Percentiles rank a stretch among this genome's conserved stretches.
Conservation (phyloP, 2,329 filamentous ascomycete genomes). For the Talaromyces sp. region DNA sequence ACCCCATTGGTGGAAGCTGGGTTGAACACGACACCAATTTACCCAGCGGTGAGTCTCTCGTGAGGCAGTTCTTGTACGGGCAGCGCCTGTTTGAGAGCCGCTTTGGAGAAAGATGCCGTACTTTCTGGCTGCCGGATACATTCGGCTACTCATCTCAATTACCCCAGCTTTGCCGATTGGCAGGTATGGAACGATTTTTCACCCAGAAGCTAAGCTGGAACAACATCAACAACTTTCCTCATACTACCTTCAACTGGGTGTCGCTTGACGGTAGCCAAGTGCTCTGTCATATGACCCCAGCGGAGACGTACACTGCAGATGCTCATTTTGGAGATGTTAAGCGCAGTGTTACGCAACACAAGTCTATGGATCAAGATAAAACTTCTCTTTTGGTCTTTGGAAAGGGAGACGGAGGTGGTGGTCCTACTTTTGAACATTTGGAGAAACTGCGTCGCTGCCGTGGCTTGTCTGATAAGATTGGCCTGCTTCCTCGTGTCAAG, state of each 20-base stretch:
- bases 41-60: conserved; percentile 89
- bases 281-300: conserved; percentile 93
- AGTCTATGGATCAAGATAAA: conserved; percentile 88
- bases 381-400: conserved; percentile 91
- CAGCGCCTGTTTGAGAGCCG: conserved; percentile 91
- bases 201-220: conserved; percentile 99
- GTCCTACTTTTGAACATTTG: conserved; percentile 86
- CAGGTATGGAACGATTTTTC: conserved; percentile 95
- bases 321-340: conserved; percentile 93
- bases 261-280: conserved; percentile 93
- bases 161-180: conserved; percentile 84
- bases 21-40: conserved; percentile 98
- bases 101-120: conserved; percentile 81
- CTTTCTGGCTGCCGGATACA: conserved; percentile 97
- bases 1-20: conserved; percentile 96
- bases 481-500: conserved; percentile 77
- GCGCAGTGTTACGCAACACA: conserved; percentile 85
- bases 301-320: conserved; percentile 91
- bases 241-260: conserved; percentile 99
- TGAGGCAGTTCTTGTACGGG: conserved; percentile 91
- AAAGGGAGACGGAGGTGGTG: conserved; percentile 93
- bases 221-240: conserved; percentile 98
- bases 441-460: conserved; percentile 92
- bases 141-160: conserved; percentile 96
- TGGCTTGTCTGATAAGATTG: conserved; percentile 81